Base-by-base conservation (phyloP, 768 basidiomycete species). In the Russula abietina region DNA sequence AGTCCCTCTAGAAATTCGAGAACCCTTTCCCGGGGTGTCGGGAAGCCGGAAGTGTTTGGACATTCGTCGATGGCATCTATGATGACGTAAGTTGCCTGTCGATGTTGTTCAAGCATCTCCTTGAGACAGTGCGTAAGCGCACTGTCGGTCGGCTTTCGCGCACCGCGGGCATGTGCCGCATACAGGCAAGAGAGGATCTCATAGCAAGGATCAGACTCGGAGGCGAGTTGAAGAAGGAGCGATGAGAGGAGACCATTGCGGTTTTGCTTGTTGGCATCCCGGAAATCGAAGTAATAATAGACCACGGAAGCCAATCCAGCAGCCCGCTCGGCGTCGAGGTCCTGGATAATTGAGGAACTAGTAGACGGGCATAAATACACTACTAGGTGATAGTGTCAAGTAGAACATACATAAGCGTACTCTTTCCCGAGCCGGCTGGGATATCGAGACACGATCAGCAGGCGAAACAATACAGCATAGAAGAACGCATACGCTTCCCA, bases 251-350 rank as follows among this genome's bases (percentile, higher is more conserved):
- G 33, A 3, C 57, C 57, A 9, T 32, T 51, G 3, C 43, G 51
- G n/a, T 38, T 28, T 26, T 63, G 62, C 22, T 63, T 63, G 19
- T 8, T 8, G 19, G 16, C 9, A 19, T 63, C 62, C 22, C 57
- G 24, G 30, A 63, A 63, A 38, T 59, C 57, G 7, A 52, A 60
- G 28, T 63, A 63, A 38, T 60, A 63, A 52, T 60, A 63, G 26
- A 52, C 43, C 17, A 60, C 43, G 8, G 39, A 56, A 43, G 55
- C 61, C 5, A 57, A 26, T n/a, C 61, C 61, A 2, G 46, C 55
- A 0, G 22, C 30, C 22, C 55, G 55, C 8, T 33, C 24, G 39
- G 17, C 1, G 16, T 50, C 38, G 6, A 62, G 22, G 38, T 50
- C 49, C 12, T 57, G 24, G 32, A 62, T 57, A 22, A 62, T 62